Evolutionary conservation across 768 basidiomycete species (phyloP).

Genomic region (Fistulinella prunicolor): DNA sequence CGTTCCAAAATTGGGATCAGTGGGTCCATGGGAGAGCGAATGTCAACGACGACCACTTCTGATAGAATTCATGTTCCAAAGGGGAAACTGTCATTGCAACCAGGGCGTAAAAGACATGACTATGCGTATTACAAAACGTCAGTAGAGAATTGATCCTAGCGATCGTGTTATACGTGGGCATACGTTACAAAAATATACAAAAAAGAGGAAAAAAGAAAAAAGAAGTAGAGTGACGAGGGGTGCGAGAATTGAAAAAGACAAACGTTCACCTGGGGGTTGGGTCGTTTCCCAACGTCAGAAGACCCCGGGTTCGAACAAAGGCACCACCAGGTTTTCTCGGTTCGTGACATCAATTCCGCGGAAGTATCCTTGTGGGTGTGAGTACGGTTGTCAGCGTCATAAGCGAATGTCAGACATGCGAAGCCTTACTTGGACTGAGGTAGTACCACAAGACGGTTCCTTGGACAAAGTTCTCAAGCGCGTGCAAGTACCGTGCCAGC

Average conservation of each 20-base stretch:
- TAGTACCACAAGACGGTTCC: constrained; percentile 41
- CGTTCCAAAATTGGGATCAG: too few species aligned
- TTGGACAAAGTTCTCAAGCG: constrained; percentile 38
- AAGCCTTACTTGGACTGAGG: constrained; percentile 35
- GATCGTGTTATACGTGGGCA: constrained; percentile 11
- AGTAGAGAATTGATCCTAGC: constrained; percentile 6
- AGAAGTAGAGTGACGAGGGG: background rate
- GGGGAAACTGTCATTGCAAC: too few species aligned
- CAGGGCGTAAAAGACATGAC: too few species aligned
- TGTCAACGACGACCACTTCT: too few species aligned
- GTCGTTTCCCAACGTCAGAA: constrained; percentile 14
- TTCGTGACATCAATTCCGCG: constrained; percentile 33
- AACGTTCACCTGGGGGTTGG: background rate
- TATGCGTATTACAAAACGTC: constrained; percentile 12
- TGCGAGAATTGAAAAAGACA: background rate
- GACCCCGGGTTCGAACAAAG: constrained; percentile 26
- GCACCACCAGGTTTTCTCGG: constrained; percentile 27
- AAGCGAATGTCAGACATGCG: background rate
- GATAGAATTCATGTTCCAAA: too few species aligned
- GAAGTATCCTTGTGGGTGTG: constrained; percentile 27
- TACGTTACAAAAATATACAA: constrained; percentile 25
- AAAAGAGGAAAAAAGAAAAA: background rate
- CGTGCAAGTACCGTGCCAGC: constrained; percentile 31
- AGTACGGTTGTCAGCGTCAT: constrained; percentile 12
- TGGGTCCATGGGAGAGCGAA: too few species aligned